phyloP scores from a whole-genome alignment of 139 green algal species.

The Spirogloea muscicola region DNA sequence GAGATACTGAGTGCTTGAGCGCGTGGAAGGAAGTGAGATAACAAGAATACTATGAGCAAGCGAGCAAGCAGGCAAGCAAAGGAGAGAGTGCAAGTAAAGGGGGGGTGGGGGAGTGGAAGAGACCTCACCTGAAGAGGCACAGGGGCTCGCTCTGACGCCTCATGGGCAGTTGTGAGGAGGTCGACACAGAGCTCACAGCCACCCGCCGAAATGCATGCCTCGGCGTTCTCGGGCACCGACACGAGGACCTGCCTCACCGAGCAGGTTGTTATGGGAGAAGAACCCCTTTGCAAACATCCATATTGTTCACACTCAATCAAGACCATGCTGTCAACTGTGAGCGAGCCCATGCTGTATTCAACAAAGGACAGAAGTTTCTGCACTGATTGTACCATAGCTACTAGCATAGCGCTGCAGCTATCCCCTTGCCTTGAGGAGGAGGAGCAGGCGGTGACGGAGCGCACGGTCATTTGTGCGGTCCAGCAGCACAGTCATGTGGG shows the following conservation, averaged over 20 bases:
- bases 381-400: not conserved
- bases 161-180: conserved; percentile 72
- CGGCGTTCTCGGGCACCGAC: conserved; percentile 58
- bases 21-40: not conserved
- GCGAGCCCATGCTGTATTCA: not conserved
- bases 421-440: conserved; percentile 59
- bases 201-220: conserved; percentile 61
- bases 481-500: conserved; percentile 66
- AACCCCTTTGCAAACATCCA: not conserved
- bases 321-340: no score
- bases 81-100: not conserved
- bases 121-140: conserved; percentile 46
- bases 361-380: not conserved
- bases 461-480: conserved; percentile 61
- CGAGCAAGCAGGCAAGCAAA: not conserved
- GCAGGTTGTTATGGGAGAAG: not conserved
- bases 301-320: no score
- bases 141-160: conserved; percentile 56
- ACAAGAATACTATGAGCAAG: not conserved
- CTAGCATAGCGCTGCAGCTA: not conserved
- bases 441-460: conserved; percentile 67
- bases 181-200: conserved; percentile 77
- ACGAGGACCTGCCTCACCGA: conserved; percentile 56
- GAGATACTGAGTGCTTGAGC: not conserved
- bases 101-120: not conserved